These are phyloP conservation scores for Wickerhamomyces ciferrii DNA, from an alignment of 805 yeast species.

Conservation along the genomic window DNA sequence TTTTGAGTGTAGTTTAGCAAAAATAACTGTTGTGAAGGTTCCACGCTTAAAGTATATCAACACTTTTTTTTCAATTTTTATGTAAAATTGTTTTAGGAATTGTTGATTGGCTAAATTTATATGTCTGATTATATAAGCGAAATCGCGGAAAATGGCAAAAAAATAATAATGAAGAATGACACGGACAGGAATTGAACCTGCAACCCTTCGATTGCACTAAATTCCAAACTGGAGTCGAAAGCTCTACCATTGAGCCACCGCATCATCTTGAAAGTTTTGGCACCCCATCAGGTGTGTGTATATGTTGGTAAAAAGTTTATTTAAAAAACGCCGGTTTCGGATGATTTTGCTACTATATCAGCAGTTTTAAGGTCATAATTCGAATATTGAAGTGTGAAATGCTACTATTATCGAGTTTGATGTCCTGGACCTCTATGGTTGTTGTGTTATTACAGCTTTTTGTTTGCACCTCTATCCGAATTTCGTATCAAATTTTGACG, in stretches of 20 bases:
- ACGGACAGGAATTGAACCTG: slow-evolving; percentile 87
- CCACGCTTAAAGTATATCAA: background rate
- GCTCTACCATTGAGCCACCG: slow-evolving; percentile 82
- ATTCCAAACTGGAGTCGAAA: slow-evolving; percentile 60
- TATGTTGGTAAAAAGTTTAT: background rate
- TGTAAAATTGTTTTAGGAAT: slow-evolving; percentile 11
- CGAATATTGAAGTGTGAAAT: no score
- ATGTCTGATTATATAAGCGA: slow-evolving; percentile 1
- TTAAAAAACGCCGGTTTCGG: no score
- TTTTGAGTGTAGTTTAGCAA: background rate
- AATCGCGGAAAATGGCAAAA: slow-evolving; percentile 1
- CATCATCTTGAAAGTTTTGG: slow-evolving; percentile 32
- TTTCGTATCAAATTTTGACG: background rate
- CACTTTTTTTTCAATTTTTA: slow-evolving; percentile 6
- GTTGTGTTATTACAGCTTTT: no score
- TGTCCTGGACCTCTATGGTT: no score
- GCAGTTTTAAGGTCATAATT: no score
- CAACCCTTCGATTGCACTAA: slow-evolving; percentile 67
- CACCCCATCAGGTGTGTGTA: background rate
- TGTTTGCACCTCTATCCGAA: no score
- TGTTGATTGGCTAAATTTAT: slow-evolving; percentile 10
- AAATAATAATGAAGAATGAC: slow-evolving; percentile 42
- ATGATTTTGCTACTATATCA: no score
- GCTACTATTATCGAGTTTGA: no score
- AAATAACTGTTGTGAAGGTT: background rate